A percentile compares a stretch with the other conserved stretches of the same genome.
Conservation (phyloP, 1,284 basidiomycete species). For the Fomitiporia mediterranea region DNA sequence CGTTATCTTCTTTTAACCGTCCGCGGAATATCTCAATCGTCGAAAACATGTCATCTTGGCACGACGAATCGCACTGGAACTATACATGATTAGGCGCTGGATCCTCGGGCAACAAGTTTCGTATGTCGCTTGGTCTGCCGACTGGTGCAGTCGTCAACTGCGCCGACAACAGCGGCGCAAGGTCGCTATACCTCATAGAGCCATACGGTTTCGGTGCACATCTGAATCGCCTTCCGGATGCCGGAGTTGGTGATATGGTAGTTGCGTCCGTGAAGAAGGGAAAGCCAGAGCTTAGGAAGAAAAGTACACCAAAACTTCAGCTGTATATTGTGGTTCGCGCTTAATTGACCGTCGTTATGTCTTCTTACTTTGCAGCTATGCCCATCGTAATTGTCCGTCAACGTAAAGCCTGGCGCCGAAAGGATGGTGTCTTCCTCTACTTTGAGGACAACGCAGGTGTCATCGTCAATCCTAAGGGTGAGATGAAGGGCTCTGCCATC, state of each 20-base stretch:
- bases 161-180: constrained; percentile 99
- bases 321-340: background rate
- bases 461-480: constrained; percentile 98
- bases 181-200: constrained; percentile 90
- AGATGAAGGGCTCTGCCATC: constrained; percentile 99
- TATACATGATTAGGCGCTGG: constrained; percentile 16
- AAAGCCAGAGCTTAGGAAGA: constrained; percentile 99
- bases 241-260: constrained; percentile 98
- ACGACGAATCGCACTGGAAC: too few species aligned
- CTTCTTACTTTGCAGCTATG: constrained; percentile 63
- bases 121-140: constrained; percentile 95
- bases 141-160: constrained; percentile 99
- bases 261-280: constrained; percentile 99
- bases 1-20: background rate
- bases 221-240: constrained; percentile 96
- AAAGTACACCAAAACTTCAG: constrained; percentile 63
- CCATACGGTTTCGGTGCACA: constrained; percentile 93
- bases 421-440: constrained; percentile 99
- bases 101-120: constrained; percentile 91
- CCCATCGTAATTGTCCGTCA: constrained; percentile 96
- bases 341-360: background rate
- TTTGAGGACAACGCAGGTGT: constrained; percentile 99
- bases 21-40: background rate
- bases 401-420: constrained; percentile 97
- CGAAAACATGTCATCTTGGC: background rate